Conservation (phyloP, 2,329 filamentous ascomycete genomes). For the Hypoxylon sp. region DNA sequence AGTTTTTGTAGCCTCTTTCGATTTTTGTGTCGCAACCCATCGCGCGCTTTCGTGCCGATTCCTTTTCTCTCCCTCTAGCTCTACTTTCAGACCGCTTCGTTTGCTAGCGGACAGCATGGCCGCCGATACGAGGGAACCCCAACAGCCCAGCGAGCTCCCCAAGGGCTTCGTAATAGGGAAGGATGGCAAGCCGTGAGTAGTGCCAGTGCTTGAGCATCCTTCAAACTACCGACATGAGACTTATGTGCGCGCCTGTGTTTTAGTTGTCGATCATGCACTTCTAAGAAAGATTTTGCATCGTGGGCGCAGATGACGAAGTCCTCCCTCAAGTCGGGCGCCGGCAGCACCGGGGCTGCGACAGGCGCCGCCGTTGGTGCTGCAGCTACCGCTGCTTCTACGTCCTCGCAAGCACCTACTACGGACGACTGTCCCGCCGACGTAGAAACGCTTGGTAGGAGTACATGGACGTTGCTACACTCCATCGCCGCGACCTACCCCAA, state of each 20-base stretch:
- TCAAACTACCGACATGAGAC: constrained; percentile 17
- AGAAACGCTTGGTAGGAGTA: constrained; percentile 83
- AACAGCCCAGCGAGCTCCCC: constrained; percentile 59
- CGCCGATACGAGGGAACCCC: constrained; percentile 52
- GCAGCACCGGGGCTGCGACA: constrained; percentile 50
- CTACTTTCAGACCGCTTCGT: constrained; percentile 13
- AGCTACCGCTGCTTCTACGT: constrained; percentile 48
- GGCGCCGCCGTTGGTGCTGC: constrained; percentile 50
- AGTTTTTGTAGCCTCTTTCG: constrained; percentile 29
- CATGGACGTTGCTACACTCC: constrained; percentile 94
- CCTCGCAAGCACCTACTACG: constrained; percentile 52
- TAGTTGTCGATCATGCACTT: constrained; percentile 79
- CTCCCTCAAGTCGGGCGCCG: constrained; percentile 53
- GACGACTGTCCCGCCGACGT: constrained; percentile 91
- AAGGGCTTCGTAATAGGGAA: constrained; percentile 81
- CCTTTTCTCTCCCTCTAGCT: constrained; percentile 15
- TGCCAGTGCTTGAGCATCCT: constrained; percentile 28
- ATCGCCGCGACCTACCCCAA: constrained; percentile 89
- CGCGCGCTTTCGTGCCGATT: constrained; percentile 22
- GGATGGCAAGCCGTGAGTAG: constrained; percentile 86
- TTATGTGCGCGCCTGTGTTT: neutral
- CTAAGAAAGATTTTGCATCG: constrained; percentile 69
- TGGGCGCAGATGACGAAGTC: constrained; percentile 67
- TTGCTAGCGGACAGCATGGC: constrained; percentile 50
- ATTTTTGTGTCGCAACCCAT: constrained; percentile 33